A percentile compares a stretch with the other conserved stretches of the same genome.
Evolutionary conservation across 352 stramenopile genomes (phyloP).

Genomic region (Phytopythium litorale): DNA sequence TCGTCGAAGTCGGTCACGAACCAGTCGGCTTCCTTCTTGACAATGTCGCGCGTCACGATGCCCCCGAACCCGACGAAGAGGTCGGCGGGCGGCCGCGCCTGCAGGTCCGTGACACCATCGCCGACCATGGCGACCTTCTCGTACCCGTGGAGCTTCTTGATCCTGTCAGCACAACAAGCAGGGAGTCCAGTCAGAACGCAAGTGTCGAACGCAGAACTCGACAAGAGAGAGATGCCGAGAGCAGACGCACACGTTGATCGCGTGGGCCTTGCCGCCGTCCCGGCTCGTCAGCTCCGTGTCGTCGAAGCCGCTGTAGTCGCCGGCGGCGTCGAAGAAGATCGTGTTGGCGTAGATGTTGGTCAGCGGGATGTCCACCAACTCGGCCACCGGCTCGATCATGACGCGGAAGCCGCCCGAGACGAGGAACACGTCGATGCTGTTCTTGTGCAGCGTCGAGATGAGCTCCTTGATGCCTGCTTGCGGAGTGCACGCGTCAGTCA

Average conservation of each 20-base stretch:
- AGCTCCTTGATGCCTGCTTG: constrained; percentile 81
- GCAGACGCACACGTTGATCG: constrained; percentile 60
- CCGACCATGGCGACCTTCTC: constrained; percentile 98
- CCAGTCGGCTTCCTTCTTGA: constrained; percentile 94
- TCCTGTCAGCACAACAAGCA: constrained; percentile 34
- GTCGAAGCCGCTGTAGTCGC: constrained; percentile 94
- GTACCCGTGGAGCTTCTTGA: constrained; percentile 92
- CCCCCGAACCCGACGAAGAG: constrained; percentile 98
- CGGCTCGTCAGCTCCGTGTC: constrained; percentile 91
- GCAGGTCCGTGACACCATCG: constrained; percentile 97
- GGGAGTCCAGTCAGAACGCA: background rate
- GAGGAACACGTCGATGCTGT: constrained; percentile 94
- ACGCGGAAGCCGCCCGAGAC: constrained; percentile 98
- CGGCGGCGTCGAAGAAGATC: constrained; percentile 91
- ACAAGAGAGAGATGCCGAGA: background rate
- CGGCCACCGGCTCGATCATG: constrained; percentile 98
- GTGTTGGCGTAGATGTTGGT: constrained; percentile 98
- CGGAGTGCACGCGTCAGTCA: background rate
- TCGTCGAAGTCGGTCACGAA: constrained; percentile 97
- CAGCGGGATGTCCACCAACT: constrained; percentile 76
- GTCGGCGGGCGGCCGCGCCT: constrained; percentile 96
- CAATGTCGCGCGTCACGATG: constrained; percentile 91
- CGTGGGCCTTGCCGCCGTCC: constrained; percentile 75
- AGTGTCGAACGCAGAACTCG: background rate
- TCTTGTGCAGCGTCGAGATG: constrained; percentile 85